phyloP scores from a whole-genome alignment of 23 red algal genomes.

The Gracilariopsis chorda region DNA sequence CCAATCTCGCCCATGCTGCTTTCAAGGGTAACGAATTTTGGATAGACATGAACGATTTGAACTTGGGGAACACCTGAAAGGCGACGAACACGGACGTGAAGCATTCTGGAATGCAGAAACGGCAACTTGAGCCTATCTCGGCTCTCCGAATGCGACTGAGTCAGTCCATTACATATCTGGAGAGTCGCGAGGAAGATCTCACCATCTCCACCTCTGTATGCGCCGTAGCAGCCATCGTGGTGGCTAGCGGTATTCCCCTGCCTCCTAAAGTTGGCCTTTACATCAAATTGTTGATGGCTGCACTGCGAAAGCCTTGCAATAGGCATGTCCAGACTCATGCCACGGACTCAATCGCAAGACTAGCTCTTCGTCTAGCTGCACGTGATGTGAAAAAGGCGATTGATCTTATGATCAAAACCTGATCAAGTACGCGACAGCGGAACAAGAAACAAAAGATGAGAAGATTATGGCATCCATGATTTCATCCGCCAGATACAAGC shows the following conservation, averaged over 20 bases:
- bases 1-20: constrained; percentile 28
- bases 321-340: constrained; percentile 57
- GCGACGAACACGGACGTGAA: background rate
- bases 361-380: constrained; percentile 53
- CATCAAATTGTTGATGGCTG: constrained; percentile 74
- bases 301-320: constrained; percentile 25
- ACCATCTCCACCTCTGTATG: constrained; percentile 39
- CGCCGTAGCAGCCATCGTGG: constrained; percentile 53
- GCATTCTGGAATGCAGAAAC: constrained; percentile 38
- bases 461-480: constrained; percentile 25
- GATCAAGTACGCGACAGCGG: constrained; percentile 67
- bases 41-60: constrained; percentile 26
- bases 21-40: background rate
- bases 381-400: constrained; percentile 49
- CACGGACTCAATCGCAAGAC: constrained; percentile 7
- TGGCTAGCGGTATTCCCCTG: constrained; percentile 1
- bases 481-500: background rate
- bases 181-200: background rate
- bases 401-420: constrained; percentile 83
- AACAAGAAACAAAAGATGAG: constrained; percentile 26
- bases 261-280: constrained; percentile 67
- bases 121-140: constrained; percentile 25
- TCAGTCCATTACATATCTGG: constrained; percentile 53
- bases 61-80: constrained; percentile 34
- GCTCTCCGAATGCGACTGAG: constrained; percentile 65